A percentile compares a stretch with the other conserved stretches of the same genome.
phyloP scores from a whole-genome alignment of 139 green algal species.

The Chlorella sp. region DNA sequence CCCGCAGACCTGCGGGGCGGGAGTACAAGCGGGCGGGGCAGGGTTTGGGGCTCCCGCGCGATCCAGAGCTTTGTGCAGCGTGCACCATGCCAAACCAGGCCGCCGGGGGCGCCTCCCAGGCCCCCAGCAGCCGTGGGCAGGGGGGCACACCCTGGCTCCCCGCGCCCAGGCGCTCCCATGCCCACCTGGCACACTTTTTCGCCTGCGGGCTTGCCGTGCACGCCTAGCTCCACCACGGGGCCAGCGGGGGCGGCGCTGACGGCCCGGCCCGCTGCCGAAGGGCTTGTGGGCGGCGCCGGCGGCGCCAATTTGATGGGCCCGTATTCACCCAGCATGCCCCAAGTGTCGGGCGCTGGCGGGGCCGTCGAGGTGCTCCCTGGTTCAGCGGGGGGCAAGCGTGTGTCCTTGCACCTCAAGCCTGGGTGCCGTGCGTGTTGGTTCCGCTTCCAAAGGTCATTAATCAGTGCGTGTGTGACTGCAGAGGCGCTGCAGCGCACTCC shows the following conservation, averaged over 20 bases:
- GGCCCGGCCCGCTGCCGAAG: not conserved
- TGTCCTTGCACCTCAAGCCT: too few species aligned
- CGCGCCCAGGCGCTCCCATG: not conserved
- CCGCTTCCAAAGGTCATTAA: too few species aligned
- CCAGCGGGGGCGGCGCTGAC: not conserved
- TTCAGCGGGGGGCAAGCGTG: too few species aligned
- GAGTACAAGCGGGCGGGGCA: not conserved
- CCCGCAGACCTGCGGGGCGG: not conserved
- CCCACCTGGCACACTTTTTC: constrained; percentile 6
- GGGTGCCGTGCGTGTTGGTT: too few species aligned
- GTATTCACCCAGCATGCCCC: too few species aligned
- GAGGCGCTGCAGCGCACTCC: not conserved
- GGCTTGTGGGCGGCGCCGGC: too few species aligned
- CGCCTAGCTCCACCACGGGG: not conserved
- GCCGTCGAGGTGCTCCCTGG: too few species aligned
- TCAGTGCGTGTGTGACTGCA: not conserved
- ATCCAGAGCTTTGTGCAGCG: too few species aligned
- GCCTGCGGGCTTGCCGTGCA: not conserved
- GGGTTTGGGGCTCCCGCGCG: too few species aligned
- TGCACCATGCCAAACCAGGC: too few species aligned
- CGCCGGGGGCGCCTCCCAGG: not conserved
- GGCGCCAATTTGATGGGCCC: too few species aligned
- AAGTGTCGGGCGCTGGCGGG: too few species aligned
- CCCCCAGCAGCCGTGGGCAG: not conserved
- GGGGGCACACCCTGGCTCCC: not conserved